Base-by-base conservation (phyloP, 805 yeast species). In the Wickerhamiella lipophila region DNA sequence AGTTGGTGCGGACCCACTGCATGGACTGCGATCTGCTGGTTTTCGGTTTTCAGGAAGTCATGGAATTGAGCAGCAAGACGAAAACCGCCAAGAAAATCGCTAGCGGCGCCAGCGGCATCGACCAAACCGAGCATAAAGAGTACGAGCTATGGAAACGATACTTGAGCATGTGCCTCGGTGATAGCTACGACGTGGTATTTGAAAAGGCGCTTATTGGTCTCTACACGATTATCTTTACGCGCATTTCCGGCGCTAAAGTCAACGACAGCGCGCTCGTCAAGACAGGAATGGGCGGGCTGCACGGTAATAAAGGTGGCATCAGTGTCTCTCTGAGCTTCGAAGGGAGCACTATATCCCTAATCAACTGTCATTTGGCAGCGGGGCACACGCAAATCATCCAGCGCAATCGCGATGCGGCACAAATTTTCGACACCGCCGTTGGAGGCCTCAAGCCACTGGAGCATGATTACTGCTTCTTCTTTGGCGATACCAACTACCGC, bases 401-500 rank as follows among this genome's bases (percentile, higher is more conserved):
- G 64, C 70, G 98, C 50, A 94, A 84, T 60, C 79, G 79, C 55
- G 94, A 92, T 61, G 85, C 83, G 57, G 84, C 84, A 55, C 77
- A 88, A 1, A 80, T 92, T 27, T 71, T 79, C 47, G 66, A 60
- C 42, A 52, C 62, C 1, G 56, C 58, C 65, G 54, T 61, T 13
- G 53, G 18, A 2, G 54, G 53, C 15, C 52, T 53, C 34, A 54
- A 56, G 9, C 75, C 86, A 3, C 71, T 74, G 46, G 94, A 86
- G 56, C 92, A 83, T 58, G 95, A 89, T 58, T 77, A 79, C 18
- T 73, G 88, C 13, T 75, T 92, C 13, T 86, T 96, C 87, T 71
- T 84, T 65, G 98, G 98, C 6, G 98, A 92, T 64, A 79, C 94
- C 64, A 92, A 92, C 62, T 92, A 81, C 64, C 72, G 98, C 55